These are phyloP conservation scores for Rhodotorula sp. DNA, from an alignment of 1,284 basidiomycete genomes.

Conservation along the genomic window DNA sequence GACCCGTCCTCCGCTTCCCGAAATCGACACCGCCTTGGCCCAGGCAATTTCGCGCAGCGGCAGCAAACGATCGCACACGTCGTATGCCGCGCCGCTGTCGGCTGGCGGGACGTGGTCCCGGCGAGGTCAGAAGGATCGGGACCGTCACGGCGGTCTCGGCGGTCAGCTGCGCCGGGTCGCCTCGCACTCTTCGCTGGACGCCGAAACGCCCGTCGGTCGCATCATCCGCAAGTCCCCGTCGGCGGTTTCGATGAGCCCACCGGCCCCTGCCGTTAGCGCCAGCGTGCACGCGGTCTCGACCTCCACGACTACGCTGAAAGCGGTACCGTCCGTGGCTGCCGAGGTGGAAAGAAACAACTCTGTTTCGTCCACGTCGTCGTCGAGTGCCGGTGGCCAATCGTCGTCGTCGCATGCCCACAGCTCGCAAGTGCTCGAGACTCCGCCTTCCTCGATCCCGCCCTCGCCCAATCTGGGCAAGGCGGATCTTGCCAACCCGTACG, in stretches of 20 bases:
- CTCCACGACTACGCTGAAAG: background rate
- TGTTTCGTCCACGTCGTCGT: constrained; percentile 35
- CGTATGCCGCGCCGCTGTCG: constrained; percentile 10
- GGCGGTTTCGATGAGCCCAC: background rate
- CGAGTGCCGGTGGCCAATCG: constrained; percentile 22
- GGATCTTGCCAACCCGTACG: constrained; percentile 22
- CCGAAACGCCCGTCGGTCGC: background rate
- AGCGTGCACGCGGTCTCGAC: background rate
- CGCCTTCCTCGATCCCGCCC: constrained; percentile 37
- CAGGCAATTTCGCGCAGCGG: constrained; percentile 3
- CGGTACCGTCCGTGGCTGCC: background rate
- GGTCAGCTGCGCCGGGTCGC: constrained; percentile 21
- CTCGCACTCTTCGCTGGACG: constrained; percentile 25
- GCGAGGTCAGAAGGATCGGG: background rate
- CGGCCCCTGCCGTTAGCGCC: background rate
- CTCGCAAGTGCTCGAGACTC: constrained; percentile 26
- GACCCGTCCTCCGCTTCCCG: constrained; percentile 18
- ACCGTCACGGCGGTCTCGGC: constrained; percentile 2
- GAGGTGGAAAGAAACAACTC: constrained; percentile 40
- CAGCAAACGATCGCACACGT: background rate
- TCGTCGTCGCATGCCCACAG: constrained; percentile 28
- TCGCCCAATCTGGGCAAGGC: constrained; percentile 25
- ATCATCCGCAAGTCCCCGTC: background rate
- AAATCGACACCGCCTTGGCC: constrained; percentile 31
- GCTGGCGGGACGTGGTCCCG: constrained; percentile 18